Conservation (phyloP, 2,329 filamentous ascomycete genomes). For the Sporothrix brunneoviolacea region DNA sequence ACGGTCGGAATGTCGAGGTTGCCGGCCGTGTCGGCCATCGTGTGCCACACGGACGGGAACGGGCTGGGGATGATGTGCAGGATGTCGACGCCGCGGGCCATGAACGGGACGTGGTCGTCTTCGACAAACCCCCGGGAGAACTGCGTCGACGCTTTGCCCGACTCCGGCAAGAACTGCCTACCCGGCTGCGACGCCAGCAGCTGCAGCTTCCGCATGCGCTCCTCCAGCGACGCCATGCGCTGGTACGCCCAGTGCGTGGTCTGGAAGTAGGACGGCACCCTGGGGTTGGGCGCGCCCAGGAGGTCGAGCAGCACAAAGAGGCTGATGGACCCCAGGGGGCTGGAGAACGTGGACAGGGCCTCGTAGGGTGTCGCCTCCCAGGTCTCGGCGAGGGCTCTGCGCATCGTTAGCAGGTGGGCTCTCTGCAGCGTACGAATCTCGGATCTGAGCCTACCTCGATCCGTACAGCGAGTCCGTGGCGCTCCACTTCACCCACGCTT, state of each 20-base stretch:
- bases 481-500: conserved; percentile 80
- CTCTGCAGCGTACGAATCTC: background rate
- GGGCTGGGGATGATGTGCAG: conserved; percentile 81
- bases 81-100: conserved; percentile 77
- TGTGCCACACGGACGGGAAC: conserved; percentile 86
- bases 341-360: conserved; percentile 67
- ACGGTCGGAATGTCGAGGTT: conserved; percentile 76
- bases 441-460: conserved; percentile 65
- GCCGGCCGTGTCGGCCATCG: conserved; percentile 70
- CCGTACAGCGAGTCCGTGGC: conserved; percentile 82
- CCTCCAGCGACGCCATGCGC: conserved; percentile 57
- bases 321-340: conserved; percentile 69
- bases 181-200: conserved; percentile 42
- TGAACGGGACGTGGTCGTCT: conserved; percentile 91
- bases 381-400: conserved; percentile 63
- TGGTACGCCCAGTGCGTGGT: conserved; percentile 80
- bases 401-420: background rate
- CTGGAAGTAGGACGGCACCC: conserved; percentile 68
- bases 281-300: conserved; percentile 52
- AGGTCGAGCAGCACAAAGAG: conserved; percentile 53
- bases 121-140: conserved; percentile 52
- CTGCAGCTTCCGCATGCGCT: conserved; percentile 51
- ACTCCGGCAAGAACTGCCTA: conserved; percentile 60
- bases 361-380: conserved; percentile 71
- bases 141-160: conserved; percentile 42